These are phyloP conservation scores for Oryza meridionalis DNA, from an alignment of 176 grass and related monocot species.

Conservation along the genomic window DNA sequence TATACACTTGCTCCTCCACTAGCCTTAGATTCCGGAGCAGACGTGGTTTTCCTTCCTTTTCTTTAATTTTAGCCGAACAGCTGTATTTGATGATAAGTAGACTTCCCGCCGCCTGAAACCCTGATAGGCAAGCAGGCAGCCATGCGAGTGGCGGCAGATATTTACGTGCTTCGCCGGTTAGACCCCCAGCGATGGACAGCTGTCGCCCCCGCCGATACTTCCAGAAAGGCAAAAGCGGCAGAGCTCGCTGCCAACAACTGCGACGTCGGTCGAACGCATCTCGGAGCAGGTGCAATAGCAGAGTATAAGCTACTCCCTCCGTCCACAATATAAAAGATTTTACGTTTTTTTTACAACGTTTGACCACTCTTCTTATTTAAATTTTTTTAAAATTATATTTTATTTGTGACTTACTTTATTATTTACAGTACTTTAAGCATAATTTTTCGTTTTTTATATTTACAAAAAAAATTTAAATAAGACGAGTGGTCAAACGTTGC, in stretches of 20 bases:
- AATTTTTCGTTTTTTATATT: no score
- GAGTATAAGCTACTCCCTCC: no score
- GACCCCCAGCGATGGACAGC: not conserved
- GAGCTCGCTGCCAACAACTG: constrained; percentile 2
- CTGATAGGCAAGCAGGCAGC: constrained; percentile 22
- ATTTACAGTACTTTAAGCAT: no score
- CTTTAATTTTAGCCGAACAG: not conserved
- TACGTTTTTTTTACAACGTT: no score
- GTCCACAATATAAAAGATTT: no score
- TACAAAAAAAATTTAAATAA: no score
- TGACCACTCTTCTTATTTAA: no score
- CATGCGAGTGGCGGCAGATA: not conserved
- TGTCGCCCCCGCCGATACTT: not conserved
- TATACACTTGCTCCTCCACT: not conserved
- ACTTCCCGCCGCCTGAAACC: not conserved
- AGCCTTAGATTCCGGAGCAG: not conserved
- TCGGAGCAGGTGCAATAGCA: no score
- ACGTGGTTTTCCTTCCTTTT: not conserved
- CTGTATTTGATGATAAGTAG: constrained; percentile 44
- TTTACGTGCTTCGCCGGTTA: not conserved
- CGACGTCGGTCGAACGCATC: not conserved
- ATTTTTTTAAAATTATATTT: no score
- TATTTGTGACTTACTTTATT: no score
- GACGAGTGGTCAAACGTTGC: no score
- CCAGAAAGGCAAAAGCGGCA: not conserved